Percentiles rank a stretch among this genome's conserved stretches.
Evolutionary conservation across 805 yeast genomes (phyloP).

Genomic region (Hagleromyces aurorensis): DNA sequence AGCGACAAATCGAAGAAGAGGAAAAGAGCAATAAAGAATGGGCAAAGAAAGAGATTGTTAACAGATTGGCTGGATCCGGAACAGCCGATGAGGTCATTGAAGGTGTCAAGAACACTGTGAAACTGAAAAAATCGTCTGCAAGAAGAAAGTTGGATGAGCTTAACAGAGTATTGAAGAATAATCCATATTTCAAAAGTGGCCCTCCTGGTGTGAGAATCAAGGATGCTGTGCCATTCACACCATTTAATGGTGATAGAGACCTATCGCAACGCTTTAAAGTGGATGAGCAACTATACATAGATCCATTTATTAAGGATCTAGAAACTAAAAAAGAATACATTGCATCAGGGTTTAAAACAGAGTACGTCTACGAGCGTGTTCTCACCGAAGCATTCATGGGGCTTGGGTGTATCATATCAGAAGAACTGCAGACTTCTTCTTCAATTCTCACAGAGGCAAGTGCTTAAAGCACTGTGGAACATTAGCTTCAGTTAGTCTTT

Average conservation of each 20-base stretch:
- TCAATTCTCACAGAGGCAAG: too few relatives aligned
- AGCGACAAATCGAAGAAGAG: slow-evolving; percentile 59
- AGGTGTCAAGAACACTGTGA: slow-evolving; percentile 43
- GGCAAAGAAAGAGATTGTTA: slow-evolving; percentile 49
- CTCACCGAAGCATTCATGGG: slow-evolving; percentile 88
- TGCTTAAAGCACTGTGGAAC: too few relatives aligned
- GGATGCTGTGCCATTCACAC: slow-evolving; percentile 69
- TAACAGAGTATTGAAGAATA: slow-evolving; percentile 31
- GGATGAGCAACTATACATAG: slow-evolving; percentile 39
- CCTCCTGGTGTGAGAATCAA: slow-evolving; percentile 25
- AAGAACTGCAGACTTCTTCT: slow-evolving; percentile 35
- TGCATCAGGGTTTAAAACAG: slow-evolving; percentile 81
- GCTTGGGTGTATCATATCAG: slow-evolving; percentile 68
- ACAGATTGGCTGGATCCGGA: slow-evolving; percentile 39
- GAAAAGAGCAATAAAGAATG: slow-evolving; percentile 44
- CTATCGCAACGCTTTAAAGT: slow-evolving; percentile 43
- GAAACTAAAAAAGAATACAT: slow-evolving; percentile 53
- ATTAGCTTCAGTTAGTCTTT: background rate
- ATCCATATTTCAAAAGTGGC: slow-evolving; percentile 29
- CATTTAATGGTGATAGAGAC: slow-evolving; percentile 86
- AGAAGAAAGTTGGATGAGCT: slow-evolving; percentile 44
- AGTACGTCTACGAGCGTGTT: slow-evolving; percentile 63
- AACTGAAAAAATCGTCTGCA: slow-evolving; percentile 53
- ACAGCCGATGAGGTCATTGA: slow-evolving; percentile 43
- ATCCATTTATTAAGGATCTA: slow-evolving; percentile 52